A percentile compares a stretch with the other conserved stretches of the same genome.
phyloP scores from a whole-genome alignment of 768 basidiomycete species.

The Serendipita sp. region DNA sequence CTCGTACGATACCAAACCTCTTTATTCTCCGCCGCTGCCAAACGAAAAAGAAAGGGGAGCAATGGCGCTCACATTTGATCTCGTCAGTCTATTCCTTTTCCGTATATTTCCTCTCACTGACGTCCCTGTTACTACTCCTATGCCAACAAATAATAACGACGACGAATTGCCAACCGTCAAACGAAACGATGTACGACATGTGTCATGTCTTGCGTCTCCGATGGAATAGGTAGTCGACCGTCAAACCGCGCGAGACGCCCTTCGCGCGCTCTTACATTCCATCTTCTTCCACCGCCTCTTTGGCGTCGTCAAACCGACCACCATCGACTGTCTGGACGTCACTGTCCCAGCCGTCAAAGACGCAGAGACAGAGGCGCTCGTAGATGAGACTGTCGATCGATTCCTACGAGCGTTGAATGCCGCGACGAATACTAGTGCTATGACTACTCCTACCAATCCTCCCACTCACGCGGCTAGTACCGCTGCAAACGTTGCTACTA shows the following conservation, averaged over 20 bases:
- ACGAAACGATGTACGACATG: too few relatives aligned
- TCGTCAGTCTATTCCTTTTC: too few relatives aligned
- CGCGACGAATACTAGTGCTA: constrained; percentile 44
- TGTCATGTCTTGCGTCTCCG: too few relatives aligned
- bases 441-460: constrained; percentile 23
- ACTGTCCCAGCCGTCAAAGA: constrained; percentile 77
- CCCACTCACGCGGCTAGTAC: neutral
- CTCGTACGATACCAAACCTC: too few relatives aligned
- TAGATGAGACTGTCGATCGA: constrained; percentile 58
- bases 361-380: constrained; percentile 48
- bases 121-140: too few relatives aligned
- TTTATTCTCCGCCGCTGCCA: too few relatives aligned
- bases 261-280: constrained; percentile 61
- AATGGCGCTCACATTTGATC: too few relatives aligned
- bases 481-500: neutral
- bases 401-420: constrained; percentile 59
- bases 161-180: too few relatives aligned
- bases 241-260: constrained; percentile 52
- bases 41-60: too few relatives aligned
- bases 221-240: constrained; percentile 49
- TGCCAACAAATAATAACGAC: too few relatives aligned
- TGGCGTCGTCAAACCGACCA: constrained; percentile 60
- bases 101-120: too few relatives aligned
- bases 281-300: constrained; percentile 74
- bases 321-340: constrained; percentile 66